Conservation (phyloP, 495 filamentous ascomycete species). For the Filosporella fistucella region DNA sequence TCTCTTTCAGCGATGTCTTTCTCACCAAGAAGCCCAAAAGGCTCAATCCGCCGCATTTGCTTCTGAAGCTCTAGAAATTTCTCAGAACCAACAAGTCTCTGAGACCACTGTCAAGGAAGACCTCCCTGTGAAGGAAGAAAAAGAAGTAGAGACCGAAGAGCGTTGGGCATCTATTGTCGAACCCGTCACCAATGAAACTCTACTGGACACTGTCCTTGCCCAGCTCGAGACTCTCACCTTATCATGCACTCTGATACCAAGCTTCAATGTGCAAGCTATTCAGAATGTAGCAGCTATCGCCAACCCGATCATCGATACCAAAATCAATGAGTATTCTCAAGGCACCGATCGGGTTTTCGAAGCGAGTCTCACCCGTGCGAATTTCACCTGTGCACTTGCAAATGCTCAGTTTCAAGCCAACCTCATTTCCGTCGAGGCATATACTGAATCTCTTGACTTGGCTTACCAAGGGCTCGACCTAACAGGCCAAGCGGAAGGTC, state of each 20-base stretch:
- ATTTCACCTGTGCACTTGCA: conserved; percentile 46
- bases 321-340: conserved; percentile 42
- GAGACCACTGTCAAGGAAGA: conserved; percentile 5
- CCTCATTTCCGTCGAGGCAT: background rate
- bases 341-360: conserved; percentile 45
- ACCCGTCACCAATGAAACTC: conserved; percentile 54
- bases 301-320: conserved; percentile 19
- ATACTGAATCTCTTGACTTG: background rate
- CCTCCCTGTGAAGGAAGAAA: too few relatives aligned
- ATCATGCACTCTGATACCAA: too few relatives aligned
- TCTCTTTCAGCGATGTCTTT: conserved; percentile 58
- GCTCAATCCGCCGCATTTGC: conserved; percentile 53
- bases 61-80: conserved; percentile 2
- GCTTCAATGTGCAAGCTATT: too few relatives aligned
- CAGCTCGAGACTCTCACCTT: conserved; percentile 54
- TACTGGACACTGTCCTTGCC: conserved; percentile 61
- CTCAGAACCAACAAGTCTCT: conserved; percentile 3
- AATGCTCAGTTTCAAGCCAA: conserved; percentile 47
- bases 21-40: conserved; percentile 51
- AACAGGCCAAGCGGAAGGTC: conserved; percentile 43
- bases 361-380: conserved; percentile 45
- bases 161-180: conserved; percentile 59
- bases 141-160: too few relatives aligned
- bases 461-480: conserved; percentile 36
- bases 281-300: background rate